Percentiles rank a stretch among this genome's conserved stretches.
These are phyloP conservation scores for Ascosphaera aggregata DNA, from an alignment of 2,329 filamentous ascomycete species.

Conservation along the genomic window DNA sequence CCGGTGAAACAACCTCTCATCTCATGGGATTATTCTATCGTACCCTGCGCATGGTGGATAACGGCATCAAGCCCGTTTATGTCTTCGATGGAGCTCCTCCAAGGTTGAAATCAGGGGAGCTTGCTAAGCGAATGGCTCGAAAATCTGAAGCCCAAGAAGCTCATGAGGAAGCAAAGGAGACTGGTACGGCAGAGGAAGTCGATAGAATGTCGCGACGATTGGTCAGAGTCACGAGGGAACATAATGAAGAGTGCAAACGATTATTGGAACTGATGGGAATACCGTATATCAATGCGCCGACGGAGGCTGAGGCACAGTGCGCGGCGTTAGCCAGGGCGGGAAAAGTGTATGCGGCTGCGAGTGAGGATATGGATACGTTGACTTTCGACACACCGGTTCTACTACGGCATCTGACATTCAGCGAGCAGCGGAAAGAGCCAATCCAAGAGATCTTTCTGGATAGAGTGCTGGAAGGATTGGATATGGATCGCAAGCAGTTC, in stretches of 20 bases:
- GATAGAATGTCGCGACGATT: slow-evolving; percentile 92
- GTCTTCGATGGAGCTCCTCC: slow-evolving; percentile 94
- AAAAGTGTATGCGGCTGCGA: slow-evolving; percentile 91
- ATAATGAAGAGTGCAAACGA: slow-evolving; percentile 84
- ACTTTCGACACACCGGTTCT: slow-evolving; percentile 88
- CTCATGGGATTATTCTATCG: slow-evolving; percentile 99
- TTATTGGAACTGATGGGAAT: slow-evolving; percentile 89
- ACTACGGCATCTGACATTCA: slow-evolving; percentile 82
- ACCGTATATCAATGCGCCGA: slow-evolving; percentile 83
- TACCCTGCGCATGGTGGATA: slow-evolving; percentile 92
- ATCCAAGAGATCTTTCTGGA: slow-evolving; percentile 87
- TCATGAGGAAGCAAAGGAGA: slow-evolving; percentile 90
- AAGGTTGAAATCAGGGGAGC: slow-evolving; percentile 90
- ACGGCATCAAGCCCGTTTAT: slow-evolving; percentile 94
- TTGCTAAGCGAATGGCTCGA: slow-evolving; percentile 86
- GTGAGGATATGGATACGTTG: slow-evolving; percentile 96
- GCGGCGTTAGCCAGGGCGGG: slow-evolving; percentile 70
- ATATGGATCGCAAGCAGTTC: slow-evolving; percentile 83
- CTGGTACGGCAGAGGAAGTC: slow-evolving; percentile 86
- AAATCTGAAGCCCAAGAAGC: slow-evolving; percentile 81
- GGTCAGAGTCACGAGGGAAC: slow-evolving; percentile 84
- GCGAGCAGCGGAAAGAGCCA: slow-evolving; percentile 90
- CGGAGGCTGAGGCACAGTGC: slow-evolving; percentile 93
- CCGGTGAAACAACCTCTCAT: slow-evolving; percentile 90
- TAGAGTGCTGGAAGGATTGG: slow-evolving; percentile 63